These are phyloP conservation scores for Talaromyces sp. DNA, from an alignment of 2,329 filamentous ascomycete genomes.

Conservation along the genomic window DNA sequence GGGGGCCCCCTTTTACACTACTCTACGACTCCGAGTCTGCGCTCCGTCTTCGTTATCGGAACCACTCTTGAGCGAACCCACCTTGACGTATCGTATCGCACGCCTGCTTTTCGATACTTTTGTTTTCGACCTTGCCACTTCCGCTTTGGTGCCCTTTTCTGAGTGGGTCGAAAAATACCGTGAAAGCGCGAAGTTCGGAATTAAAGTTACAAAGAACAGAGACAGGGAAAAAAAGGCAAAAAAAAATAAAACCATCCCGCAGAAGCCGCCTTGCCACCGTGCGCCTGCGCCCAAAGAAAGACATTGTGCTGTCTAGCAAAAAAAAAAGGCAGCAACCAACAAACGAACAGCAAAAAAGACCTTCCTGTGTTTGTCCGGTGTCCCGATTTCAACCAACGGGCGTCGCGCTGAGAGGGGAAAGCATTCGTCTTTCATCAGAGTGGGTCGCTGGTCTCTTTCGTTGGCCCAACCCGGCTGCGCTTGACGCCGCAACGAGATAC, in stretches of 20 bases:
- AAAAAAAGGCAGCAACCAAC: not conserved
- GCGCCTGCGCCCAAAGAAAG: not conserved
- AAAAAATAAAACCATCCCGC: not conserved
- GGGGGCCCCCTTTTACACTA: not conserved
- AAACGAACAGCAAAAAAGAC: not conserved
- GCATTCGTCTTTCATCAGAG: constrained; percentile 12
- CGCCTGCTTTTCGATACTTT: not conserved
- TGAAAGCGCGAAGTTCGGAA: not conserved
- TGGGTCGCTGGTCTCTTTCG: constrained; percentile 9
- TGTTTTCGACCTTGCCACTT: not conserved
- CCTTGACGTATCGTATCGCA: not conserved
- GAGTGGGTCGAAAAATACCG: not conserved
- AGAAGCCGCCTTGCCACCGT: not conserved
- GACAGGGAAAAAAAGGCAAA: not conserved
- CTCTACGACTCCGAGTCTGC: not conserved
- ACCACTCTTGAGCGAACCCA: not conserved
- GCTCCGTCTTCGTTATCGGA: not conserved
- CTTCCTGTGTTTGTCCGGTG: not conserved
- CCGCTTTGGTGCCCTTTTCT: not conserved
- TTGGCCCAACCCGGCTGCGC: constrained; percentile 11
- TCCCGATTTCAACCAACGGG: not conserved
- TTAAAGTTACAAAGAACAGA: not conserved
- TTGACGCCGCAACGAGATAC: constrained; percentile 14
- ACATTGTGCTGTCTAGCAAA: not conserved
- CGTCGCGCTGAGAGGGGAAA: not conserved